Conservation (phyloP, 306 rosid species). For the Pueraria montana region DNA sequence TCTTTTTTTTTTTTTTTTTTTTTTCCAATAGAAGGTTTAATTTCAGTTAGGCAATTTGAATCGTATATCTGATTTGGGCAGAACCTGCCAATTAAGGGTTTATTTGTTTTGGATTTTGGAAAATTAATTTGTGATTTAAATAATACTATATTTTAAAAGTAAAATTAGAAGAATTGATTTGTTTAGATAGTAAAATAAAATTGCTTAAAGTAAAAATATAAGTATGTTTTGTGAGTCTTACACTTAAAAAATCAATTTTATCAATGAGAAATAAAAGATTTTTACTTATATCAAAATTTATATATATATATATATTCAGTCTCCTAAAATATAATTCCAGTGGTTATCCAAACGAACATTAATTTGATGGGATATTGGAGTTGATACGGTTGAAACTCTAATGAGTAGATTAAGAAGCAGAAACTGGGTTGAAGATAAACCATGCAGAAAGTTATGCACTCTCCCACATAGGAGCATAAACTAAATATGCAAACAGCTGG, state of each 20-base stretch:
- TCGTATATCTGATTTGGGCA: no score
- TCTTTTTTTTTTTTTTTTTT: no score
- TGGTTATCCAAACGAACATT: neutral
- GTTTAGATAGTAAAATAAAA: neutral
- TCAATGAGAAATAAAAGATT: no score
- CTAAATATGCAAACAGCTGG: constrained; percentile 47
- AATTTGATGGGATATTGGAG: neutral
- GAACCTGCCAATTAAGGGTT: neutral
- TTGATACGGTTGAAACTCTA: neutral
- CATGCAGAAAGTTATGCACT: constrained; percentile 29
- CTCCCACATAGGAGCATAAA: constrained; percentile 16
- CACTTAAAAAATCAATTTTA: no score
- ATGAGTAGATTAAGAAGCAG: neutral
- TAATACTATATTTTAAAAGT: constrained; percentile 3
- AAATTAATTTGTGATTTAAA: neutral
- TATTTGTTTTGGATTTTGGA: neutral
- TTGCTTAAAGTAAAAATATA: neutral
- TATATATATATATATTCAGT: no score
- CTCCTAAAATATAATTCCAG: neutral
- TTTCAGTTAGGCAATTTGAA: no score
- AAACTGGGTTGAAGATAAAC: constrained; percentile 12
- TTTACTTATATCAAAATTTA: no score
- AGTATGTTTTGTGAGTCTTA: neutral
- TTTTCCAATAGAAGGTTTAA: no score
- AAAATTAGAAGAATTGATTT: neutral